A percentile compares a stretch with the other conserved stretches of the same genome.
Evolutionary conservation across 176 grass and related monocot genomes (phyloP).

Genomic region (Paspalum notatum): DNA sequence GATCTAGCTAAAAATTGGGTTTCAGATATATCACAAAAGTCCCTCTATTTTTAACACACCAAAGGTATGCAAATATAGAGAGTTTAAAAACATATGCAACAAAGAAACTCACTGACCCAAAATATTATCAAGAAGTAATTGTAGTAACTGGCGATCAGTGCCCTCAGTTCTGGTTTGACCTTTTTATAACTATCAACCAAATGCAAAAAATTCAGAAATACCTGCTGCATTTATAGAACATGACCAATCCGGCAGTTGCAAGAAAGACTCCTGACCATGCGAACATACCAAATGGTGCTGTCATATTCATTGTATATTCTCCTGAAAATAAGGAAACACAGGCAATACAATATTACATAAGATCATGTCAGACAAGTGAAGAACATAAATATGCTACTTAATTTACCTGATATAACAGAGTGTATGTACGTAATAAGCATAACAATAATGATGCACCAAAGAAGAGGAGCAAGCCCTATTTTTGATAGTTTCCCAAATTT

Average conservation of each 20-base stretch:
- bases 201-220: constrained; percentile 35
- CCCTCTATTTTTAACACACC: not conserved
- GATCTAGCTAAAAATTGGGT: not conserved
- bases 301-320: constrained; percentile 59
- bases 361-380: constrained; percentile 3
- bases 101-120: not conserved
- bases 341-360: constrained; percentile 19
- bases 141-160: not conserved
- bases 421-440: constrained; percentile 82
- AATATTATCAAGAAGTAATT: constrained; percentile 25
- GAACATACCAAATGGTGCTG: constrained; percentile 67
- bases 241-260: constrained; percentile 74
- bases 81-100: not conserved
- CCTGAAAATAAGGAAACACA: constrained; percentile 55
- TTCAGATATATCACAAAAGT: not conserved
- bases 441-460: constrained; percentile 73
- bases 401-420: constrained; percentile 85
- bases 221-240: constrained; percentile 99
- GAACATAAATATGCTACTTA: constrained; percentile 24
- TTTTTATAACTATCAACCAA: constrained; percentile 20
- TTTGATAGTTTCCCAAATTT: constrained; percentile 71
- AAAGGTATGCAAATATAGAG: not conserved
- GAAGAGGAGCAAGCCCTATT: constrained; percentile 86
- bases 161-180: constrained; percentile 9
- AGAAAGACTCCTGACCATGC: constrained; percentile 93